Conservation (phyloP, 768 basidiomycete species). For the Stropharia rugosoannulata region DNA sequence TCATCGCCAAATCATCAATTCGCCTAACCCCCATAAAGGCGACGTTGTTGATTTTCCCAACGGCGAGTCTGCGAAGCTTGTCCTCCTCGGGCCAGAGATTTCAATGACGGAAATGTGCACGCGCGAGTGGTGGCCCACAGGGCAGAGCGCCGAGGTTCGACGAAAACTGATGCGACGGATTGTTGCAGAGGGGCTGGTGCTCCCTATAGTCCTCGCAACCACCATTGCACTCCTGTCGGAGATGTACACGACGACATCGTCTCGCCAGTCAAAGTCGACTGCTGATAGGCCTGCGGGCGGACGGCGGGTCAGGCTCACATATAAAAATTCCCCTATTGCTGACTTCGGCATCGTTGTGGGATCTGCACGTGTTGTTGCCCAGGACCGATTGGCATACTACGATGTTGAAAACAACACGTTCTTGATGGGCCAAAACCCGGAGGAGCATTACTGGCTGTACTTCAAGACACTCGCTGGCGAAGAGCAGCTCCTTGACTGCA, state of each 20-base stretch:
- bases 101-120: neutral
- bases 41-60: neutral
- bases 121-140: slow-evolving; percentile 34
- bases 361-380: slow-evolving; percentile 23
- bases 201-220: slow-evolving; percentile 31
- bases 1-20: neutral
- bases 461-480: too few species aligned
- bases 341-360: slow-evolving; percentile 46
- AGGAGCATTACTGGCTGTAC: too few species aligned
- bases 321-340: slow-evolving; percentile 35
- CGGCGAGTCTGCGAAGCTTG: neutral
- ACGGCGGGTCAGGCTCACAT: slow-evolving; percentile 32
- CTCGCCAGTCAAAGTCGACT: too few species aligned
- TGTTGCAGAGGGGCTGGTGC: slow-evolving; percentile 29
- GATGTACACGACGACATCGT: slow-evolving; percentile 35
- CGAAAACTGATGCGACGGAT: slow-evolving; percentile 30
- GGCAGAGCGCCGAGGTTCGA: slow-evolving; percentile 21
- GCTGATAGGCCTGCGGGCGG: neutral
- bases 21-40: neutral
- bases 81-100: neutral
- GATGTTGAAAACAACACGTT: too few species aligned
- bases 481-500: too few species aligned
- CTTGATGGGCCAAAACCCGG: too few species aligned
- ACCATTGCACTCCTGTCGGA: slow-evolving; percentile 34
- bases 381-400: slow-evolving; percentile 17